Evolutionary conservation across 352 stramenopile genomes (phyloP).

Genomic region (Phytophthora parvispora): DNA sequence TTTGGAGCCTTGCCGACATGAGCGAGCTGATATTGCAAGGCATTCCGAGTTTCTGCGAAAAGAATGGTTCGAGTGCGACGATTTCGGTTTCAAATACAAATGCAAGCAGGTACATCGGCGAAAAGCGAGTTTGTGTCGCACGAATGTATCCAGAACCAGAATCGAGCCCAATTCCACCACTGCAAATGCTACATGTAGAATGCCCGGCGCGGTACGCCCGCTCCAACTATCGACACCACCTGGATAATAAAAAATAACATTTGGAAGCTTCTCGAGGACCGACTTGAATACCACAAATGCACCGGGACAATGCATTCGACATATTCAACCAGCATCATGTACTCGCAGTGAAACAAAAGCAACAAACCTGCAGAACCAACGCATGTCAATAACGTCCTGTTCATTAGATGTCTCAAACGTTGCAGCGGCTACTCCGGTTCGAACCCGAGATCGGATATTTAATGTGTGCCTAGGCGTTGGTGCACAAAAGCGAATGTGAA

Average conservation of each 20-base stretch:
- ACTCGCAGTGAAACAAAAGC: conserved; percentile 41
- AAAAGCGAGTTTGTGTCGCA: neutral
- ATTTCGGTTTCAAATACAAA: neutral
- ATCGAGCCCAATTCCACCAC: neutral
- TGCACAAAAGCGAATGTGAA: too few species aligned
- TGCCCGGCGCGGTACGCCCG: neutral
- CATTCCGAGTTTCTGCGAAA: neutral
- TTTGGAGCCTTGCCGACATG: too few species aligned
- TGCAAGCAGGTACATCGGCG: neutral
- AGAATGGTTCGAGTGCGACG: neutral
- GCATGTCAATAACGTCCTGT: too few species aligned
- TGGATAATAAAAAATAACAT: conserved; percentile 29
- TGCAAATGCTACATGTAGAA: neutral
- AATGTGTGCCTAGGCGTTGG: too few species aligned
- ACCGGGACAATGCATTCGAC: conserved; percentile 30
- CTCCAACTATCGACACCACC: neutral
- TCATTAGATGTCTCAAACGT: too few species aligned
- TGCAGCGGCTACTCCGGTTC: too few species aligned
- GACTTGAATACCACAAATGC: conserved; percentile 41
- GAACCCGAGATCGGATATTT: too few species aligned
- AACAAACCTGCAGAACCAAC: conserved; percentile 10
- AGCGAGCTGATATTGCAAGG: neutral
- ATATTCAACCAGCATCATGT: conserved; percentile 20
- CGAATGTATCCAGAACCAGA: neutral
- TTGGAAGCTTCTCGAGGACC: conserved; percentile 35